Percentiles rank a stretch among this genome's conserved stretches.
Evolutionary conservation across 495 filamentous ascomycete species (phyloP).

Genomic region (Barbatosphaeria neglecta): DNA sequence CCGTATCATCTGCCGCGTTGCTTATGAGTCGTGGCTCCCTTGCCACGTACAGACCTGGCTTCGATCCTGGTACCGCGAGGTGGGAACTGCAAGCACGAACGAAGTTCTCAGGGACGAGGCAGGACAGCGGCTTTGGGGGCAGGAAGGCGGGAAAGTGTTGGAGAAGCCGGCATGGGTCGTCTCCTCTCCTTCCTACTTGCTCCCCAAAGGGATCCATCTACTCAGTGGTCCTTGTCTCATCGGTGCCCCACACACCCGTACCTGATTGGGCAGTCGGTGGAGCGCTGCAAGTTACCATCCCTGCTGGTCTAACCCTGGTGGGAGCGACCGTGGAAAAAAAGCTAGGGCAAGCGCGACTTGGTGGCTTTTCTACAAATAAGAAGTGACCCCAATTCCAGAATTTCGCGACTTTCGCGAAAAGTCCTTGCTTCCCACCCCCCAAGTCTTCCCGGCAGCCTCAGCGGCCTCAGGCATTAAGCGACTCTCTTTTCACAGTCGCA

Average conservation of each 20-base stretch:
- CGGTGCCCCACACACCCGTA: conserved; percentile 5
- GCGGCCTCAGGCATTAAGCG: background rate
- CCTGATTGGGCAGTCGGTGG: conserved; percentile 4
- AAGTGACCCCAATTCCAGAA: conserved; percentile 26
- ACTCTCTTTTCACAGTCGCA: too few species aligned
- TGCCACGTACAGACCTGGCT: too few species aligned
- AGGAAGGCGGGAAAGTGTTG: background rate
- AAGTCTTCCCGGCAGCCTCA: background rate
- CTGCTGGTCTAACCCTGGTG: conserved; percentile 10
- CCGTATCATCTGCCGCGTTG: too few species aligned
- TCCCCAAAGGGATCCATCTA: background rate
- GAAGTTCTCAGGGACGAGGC: too few species aligned
- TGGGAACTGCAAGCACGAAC: too few species aligned
- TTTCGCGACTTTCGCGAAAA: conserved; percentile 20
- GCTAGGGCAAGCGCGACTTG: conserved; percentile 17
- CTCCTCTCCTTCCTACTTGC: background rate
- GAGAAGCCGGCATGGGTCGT: too few species aligned
- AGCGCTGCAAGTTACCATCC: conserved; percentile 5
- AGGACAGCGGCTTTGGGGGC: too few species aligned
- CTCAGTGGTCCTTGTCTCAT: conserved; percentile 7
- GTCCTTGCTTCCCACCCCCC: conserved; percentile 6
- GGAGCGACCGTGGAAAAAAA: conserved; percentile 17
- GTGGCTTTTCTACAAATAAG: conserved; percentile 28
- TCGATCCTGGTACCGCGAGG: too few species aligned
- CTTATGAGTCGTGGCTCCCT: too few species aligned